Evolutionary conservation across 31 red algal genomes (phyloP).

Genomic region (Odonthalia washingtoniensis): DNA sequence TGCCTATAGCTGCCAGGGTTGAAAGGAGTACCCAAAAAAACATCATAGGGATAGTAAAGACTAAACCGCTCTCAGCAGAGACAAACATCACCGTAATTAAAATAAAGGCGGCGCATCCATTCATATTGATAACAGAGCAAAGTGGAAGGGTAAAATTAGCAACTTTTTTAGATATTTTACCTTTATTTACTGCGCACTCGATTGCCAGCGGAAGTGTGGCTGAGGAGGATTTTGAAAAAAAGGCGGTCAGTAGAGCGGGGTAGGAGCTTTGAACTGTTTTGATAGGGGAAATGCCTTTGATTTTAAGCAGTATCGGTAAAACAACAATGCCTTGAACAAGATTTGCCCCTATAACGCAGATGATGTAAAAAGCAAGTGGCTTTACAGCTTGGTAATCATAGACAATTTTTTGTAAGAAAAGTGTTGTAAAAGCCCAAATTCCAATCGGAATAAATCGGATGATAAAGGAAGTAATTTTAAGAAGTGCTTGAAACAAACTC

Average conservation of each 20-base stretch:
- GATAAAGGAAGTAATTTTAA: constrained; percentile 14
- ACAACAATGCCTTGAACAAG: background rate
- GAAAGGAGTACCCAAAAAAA: too few species aligned
- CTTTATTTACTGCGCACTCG: background rate
- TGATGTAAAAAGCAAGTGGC: background rate
- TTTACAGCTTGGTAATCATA: background rate
- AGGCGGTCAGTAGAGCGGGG: constrained; percentile 16
- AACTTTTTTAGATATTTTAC: constrained; percentile 7
- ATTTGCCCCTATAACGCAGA: background rate
- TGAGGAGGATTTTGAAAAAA: background rate
- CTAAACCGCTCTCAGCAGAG: too few species aligned
- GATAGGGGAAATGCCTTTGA: background rate
- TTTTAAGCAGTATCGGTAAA: constrained; percentile 8
- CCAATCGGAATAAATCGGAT: background rate
- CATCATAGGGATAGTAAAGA: too few species aligned
- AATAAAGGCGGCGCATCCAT: background rate
- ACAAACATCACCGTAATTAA: constrained; percentile 17
- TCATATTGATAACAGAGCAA: constrained; percentile 1
- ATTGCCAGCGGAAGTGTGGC: constrained; percentile 9
- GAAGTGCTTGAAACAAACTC: background rate
- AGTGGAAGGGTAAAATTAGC: constrained; percentile 15
- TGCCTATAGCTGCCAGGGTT: too few species aligned
- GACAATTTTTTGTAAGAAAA: constrained; percentile 1
- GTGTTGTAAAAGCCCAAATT: background rate
- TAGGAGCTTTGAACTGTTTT: background rate